These are phyloP conservation scores for Rhodosporidiobolus odoratus DNA, from an alignment of 768 basidiomycete species.

Conservation along the genomic window DNA sequence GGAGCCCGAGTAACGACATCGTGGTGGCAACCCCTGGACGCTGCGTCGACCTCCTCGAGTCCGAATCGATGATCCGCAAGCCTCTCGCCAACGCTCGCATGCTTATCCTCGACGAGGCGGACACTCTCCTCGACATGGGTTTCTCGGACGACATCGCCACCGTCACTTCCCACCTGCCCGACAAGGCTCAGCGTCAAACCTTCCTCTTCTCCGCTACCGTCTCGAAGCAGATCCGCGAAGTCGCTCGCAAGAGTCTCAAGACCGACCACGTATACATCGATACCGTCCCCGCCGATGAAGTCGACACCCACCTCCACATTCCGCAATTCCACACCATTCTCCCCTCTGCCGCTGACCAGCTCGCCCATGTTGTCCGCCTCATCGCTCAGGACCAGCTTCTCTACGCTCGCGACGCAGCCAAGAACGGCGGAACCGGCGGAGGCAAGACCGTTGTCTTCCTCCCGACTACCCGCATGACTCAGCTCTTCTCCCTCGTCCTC, in stretches of 20 bases:
- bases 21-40: slow-evolving; percentile 51
- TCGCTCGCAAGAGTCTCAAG: slow-evolving; percentile 46
- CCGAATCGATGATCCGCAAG: slow-evolving; percentile 53
- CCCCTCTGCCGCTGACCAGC: slow-evolving; percentile 59
- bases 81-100: slow-evolving; percentile 57
- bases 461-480: slow-evolving; percentile 73
- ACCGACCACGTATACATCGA: slow-evolving; percentile 53
- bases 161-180: slow-evolving; percentile 52
- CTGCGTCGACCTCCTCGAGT: slow-evolving; percentile 47
- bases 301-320: slow-evolving; percentile 64
- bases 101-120: slow-evolving; percentile 69
- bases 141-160: slow-evolving; percentile 58
- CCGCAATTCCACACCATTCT: slow-evolving; percentile 78
- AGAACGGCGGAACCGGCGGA: slow-evolving; percentile 39
- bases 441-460: slow-evolving; percentile 59
- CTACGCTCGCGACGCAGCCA: slow-evolving; percentile 52
- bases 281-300: slow-evolving; percentile 58
- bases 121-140: slow-evolving; percentile 50
- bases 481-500: slow-evolving; percentile 64
- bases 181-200: slow-evolving; percentile 51
- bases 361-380: slow-evolving; percentile 72
- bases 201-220: slow-evolving; percentile 53
- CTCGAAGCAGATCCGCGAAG: slow-evolving; percentile 48
- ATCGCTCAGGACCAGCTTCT: slow-evolving; percentile 80
- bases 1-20: slow-evolving; percentile 56